Conservation (phyloP, 2,329 filamentous ascomycete genomes). For the Colletotrichum spinosum region DNA sequence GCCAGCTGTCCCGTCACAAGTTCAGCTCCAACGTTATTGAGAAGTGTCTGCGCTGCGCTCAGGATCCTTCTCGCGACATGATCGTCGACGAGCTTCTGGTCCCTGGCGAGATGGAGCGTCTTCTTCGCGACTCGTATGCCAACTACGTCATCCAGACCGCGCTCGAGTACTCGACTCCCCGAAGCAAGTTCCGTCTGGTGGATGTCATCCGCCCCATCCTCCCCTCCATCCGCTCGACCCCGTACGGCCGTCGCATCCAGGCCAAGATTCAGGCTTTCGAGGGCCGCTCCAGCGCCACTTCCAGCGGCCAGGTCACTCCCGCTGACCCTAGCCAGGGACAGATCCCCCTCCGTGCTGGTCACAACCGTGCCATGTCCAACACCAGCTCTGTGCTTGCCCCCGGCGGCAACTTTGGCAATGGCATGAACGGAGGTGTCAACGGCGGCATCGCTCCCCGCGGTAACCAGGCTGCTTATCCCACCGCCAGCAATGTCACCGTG, state of each 20-base stretch:
- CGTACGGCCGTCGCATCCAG: slow-evolving; percentile 93
- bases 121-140: slow-evolving; percentile 91
- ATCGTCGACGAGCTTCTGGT: slow-evolving; percentile 86
- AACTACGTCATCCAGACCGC: slow-evolving; percentile 99
- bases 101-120: slow-evolving; percentile 83
- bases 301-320: slow-evolving; percentile 63
- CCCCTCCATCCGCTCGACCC: slow-evolving; percentile 86
- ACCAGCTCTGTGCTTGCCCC: slow-evolving; percentile 50
- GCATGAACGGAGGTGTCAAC: slow-evolving; percentile 43
- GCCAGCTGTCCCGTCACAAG: slow-evolving; percentile 87
- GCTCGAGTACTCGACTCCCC: slow-evolving; percentile 82
- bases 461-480: slow-evolving; percentile 49
- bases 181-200: slow-evolving; percentile 80
- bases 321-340: slow-evolving; percentile 66
- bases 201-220: slow-evolving; percentile 89
- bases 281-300: slow-evolving; percentile 54
- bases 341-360: slow-evolving; percentile 59
- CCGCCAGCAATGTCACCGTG: slow-evolving; percentile 46
- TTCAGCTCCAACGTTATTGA: slow-evolving; percentile 99
- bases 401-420: slow-evolving; percentile 42
- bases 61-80: slow-evolving; percentile 77
- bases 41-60: slow-evolving; percentile 90
- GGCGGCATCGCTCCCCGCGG: slow-evolving; percentile 46
- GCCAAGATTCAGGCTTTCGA: slow-evolving; percentile 82
- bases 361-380: slow-evolving; percentile 56